These are phyloP conservation scores for Backusella macrospora DNA, from an alignment of 192 early-diverging fungal genomes.

Conservation along the genomic window DNA sequence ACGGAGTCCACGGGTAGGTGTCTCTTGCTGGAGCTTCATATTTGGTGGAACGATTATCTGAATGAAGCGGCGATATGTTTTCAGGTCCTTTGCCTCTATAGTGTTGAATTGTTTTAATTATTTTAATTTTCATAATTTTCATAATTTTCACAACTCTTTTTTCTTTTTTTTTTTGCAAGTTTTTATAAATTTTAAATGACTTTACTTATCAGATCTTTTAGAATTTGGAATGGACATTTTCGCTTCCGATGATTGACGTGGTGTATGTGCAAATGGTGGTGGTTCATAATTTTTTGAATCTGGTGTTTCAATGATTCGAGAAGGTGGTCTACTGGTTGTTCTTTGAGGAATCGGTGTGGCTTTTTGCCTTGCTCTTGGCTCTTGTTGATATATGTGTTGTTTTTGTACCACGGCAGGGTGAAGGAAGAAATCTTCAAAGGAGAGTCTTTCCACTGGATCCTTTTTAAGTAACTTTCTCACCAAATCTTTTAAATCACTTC, in stretches of 20 bases:
- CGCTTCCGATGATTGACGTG: background rate
- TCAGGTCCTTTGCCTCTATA: background rate
- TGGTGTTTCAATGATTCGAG: background rate
- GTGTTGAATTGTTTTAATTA: too few species aligned
- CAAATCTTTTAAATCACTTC: slow-evolving; percentile 80
- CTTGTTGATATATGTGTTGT: background rate
- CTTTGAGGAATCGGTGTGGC: background rate
- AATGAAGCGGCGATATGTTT: slow-evolving; percentile 16
- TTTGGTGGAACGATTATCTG: slow-evolving; percentile 7
- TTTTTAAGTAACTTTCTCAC: slow-evolving; percentile 83
- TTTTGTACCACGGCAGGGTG: slow-evolving; percentile 66
- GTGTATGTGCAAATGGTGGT: slow-evolving; percentile 19
- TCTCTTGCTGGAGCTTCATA: background rate
- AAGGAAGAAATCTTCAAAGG: slow-evolving; percentile 93
- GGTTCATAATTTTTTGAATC: slow-evolving; percentile 20
- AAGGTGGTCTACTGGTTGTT: background rate
- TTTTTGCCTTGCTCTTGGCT: background rate
- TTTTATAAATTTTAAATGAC: too few species aligned
- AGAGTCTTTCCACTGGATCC: slow-evolving; percentile 87
- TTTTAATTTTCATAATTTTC: too few species aligned
- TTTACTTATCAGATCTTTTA: slow-evolving; percentile 4
- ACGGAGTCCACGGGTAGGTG: background rate
- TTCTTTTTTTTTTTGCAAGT: too few species aligned
- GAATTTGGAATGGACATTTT: background rate
- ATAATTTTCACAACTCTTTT: background rate